Base-by-base conservation (phyloP, 768 basidiomycete genomes). In the Phanerochaete sordida region DNA sequence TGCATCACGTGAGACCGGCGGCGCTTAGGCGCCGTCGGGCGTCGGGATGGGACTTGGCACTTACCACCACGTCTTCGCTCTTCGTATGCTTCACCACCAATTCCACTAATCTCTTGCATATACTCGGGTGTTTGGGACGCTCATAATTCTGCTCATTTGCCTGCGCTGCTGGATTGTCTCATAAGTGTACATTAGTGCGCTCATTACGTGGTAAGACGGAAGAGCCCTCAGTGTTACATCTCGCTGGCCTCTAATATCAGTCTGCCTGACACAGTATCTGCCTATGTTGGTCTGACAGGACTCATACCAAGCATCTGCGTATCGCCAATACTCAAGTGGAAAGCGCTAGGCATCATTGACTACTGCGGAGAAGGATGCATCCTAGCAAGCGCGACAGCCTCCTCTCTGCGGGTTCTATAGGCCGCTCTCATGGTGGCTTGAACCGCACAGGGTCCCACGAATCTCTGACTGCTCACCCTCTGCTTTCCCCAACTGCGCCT, bases 381-480 rank as follows among this genome's bases (percentile, higher is more conserved):
- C 26, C 66, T n/a, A 31, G 39, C 30, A 62, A 64, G 57, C 68
- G 70, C 35, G 68, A 71, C n/a, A 63, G 58, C 45, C 64, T 72
- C 13, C 68, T 70, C 53, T 66, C 64, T 16, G 27, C 63, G n/a
- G 61, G 66, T 15, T 66, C 69, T 6, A 61, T 70, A 15, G 64
- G 68, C n/a, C 69, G 68, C 30, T 61, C 65, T 5, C 61, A 62
- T 24, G 67, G 65, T 12, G 31, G 58, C 3, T 48, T 31, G 30
- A 55, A 50, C 31, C 66, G 66, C 23, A 67, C 61, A 15, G 53
- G 60, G n/a, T 72, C 70, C 3, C 80, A 81, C 53, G 89, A 91
- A 49, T 72, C 80, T 12, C 72, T 85, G 28, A 73, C 78, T 5
- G 81, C 86, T 0, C 90, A 91, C 65, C 89, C 89, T 3, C 74